These are phyloP conservation scores for Cicer arietinum DNA, from an alignment of 306 rosid species.

Conservation along the genomic window DNA sequence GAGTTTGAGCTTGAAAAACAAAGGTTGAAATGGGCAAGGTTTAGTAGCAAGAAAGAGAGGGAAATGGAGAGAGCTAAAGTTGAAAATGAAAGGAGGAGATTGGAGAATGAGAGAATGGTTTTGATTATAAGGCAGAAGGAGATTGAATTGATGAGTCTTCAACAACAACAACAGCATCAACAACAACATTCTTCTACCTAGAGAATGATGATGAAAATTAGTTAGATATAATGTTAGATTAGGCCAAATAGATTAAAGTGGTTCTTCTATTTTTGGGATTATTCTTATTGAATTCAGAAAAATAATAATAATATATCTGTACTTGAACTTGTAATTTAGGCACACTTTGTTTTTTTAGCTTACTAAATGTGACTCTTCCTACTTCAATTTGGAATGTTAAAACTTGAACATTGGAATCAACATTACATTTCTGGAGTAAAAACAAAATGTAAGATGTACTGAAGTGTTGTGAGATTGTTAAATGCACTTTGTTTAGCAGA, in stretches of 20 bases:
- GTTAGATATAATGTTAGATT: neutral
- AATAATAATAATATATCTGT: neutral
- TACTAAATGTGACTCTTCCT: neutral
- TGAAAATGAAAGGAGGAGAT: conserved; percentile 62
- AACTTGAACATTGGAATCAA: conserved; percentile 15
- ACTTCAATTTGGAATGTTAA: conserved; percentile 16
- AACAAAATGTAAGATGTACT: neutral
- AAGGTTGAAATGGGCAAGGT: conserved; percentile 81
- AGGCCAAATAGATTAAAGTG: conserved; percentile 18
- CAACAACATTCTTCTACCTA: conserved; percentile 68
- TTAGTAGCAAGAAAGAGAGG: conserved; percentile 84
- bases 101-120: conserved; percentile 80
- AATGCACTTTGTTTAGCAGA: neutral
- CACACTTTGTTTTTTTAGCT: neutral
- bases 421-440: neutral
- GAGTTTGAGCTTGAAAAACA: conserved; percentile 83
- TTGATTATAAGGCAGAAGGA: conserved; percentile 71
- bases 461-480: neutral
- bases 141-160: conserved; percentile 54
- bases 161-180: conserved; percentile 54
- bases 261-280: conserved; percentile 7
- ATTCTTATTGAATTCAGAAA: neutral
- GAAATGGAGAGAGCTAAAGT: conserved; percentile 86
- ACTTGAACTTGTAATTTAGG: conserved; percentile 9
- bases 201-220: conserved; percentile 39